Conservation (phyloP, 2,329 filamentous ascomycete species). For the Leptodontidium sp. region DNA sequence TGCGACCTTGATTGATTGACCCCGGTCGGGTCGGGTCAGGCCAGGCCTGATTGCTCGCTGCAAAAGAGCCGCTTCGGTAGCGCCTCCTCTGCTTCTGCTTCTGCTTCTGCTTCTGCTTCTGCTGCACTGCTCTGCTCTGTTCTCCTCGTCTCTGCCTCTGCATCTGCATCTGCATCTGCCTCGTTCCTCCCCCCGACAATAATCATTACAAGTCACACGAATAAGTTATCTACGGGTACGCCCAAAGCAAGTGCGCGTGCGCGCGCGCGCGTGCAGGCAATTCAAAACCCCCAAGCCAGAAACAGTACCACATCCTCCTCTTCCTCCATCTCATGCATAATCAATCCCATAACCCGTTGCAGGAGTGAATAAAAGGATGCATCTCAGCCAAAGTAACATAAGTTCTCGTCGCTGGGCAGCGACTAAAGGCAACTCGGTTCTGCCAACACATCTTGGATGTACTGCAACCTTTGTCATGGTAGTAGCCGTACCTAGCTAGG, state of each 20-base stretch:
- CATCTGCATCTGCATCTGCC: not conserved
- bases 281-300: constrained; percentile 16
- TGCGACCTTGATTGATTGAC: not conserved
- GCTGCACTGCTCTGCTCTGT: no score
- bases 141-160: not conserved
- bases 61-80: constrained; percentile 8
- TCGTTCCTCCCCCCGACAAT: constrained; percentile 2
- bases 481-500: not conserved
- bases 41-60: not conserved
- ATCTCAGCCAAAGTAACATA: not conserved
- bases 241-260: not conserved
- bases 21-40: no score
- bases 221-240: constrained; percentile 42
- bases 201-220: constrained; percentile 38
- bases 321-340: not conserved
- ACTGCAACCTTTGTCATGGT: not conserved
- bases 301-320: not conserved
- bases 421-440: not conserved
- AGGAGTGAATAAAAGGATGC: not conserved
- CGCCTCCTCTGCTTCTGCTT: not conserved
- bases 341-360: not conserved
- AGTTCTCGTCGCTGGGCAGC: not conserved
- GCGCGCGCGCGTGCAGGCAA: not conserved
- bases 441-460: constrained; percentile 1
- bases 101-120: no score